phyloP scores from a whole-genome alignment of 192 early-diverging fungal species.

The Linnemannia exigua region DNA sequence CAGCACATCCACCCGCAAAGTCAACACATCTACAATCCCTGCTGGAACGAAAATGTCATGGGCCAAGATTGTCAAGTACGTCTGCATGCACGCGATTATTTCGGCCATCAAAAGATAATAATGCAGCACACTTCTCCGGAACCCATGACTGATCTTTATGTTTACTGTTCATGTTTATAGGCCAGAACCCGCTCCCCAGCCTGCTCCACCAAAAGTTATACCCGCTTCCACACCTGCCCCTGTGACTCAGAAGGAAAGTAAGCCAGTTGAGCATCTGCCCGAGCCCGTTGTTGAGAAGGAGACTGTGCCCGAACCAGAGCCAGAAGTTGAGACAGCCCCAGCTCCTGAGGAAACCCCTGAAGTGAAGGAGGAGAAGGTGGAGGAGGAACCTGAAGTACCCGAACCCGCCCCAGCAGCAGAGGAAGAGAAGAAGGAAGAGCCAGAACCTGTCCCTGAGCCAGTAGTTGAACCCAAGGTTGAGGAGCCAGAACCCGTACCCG shows the following conservation, averaged over 20 bases:
- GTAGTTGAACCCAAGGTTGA: slow-evolving; percentile 21
- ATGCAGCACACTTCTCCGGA: background rate
- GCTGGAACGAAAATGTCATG: slow-evolving; percentile 65
- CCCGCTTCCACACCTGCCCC: slow-evolving; percentile 49
- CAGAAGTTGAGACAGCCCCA: slow-evolving; percentile 47
- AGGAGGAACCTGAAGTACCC: slow-evolving; percentile 41
- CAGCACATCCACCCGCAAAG: slow-evolving; percentile 31
- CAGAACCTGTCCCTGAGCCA: slow-evolving; percentile 23
- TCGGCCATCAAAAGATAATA: slow-evolving; percentile 11
- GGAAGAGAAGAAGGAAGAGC: slow-evolving; percentile 20
- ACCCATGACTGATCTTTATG: background rate
- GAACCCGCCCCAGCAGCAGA: slow-evolving; percentile 21
- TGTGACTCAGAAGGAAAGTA: slow-evolving; percentile 52
- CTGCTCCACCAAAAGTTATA: slow-evolving; percentile 47
- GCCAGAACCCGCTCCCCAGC: slow-evolving; percentile 63
- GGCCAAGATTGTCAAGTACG: slow-evolving; percentile 77
- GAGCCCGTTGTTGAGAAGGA: slow-evolving; percentile 49
- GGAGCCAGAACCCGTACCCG: slow-evolving; percentile 25
- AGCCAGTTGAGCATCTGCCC: slow-evolving; percentile 41
- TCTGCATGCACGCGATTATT: slow-evolving; percentile 6
- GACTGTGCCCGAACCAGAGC: slow-evolving; percentile 55
- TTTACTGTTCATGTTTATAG: slow-evolving; percentile 18
- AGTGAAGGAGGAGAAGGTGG: slow-evolving; percentile 36
- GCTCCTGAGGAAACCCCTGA: slow-evolving; percentile 32
- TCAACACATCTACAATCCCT: slow-evolving; percentile 57